Conservation (phyloP, 306 rosid species). For the Oxytropis ochrocephala region DNA sequence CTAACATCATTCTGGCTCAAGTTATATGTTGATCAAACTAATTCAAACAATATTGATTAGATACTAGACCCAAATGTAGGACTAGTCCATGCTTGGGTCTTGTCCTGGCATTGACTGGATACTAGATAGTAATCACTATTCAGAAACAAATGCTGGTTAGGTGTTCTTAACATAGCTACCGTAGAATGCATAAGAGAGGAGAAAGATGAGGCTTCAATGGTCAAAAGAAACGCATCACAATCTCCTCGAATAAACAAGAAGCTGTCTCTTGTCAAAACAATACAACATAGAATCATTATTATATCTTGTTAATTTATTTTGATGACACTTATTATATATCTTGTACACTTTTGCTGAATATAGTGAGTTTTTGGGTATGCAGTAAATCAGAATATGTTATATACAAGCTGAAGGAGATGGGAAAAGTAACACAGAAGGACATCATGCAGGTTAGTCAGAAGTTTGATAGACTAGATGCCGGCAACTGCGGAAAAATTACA, state of each 20-base stretch:
- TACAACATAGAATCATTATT: not conserved
- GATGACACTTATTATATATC: not conserved
- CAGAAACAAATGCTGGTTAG: not conserved
- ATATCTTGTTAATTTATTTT: conserved; percentile 2
- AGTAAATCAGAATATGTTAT: conserved; percentile 89
- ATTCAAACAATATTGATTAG: not conserved
- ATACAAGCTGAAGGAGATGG: conserved; percentile 98
- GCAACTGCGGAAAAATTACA: conserved; percentile 80
- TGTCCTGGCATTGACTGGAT: not conserved
- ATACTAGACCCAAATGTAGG: not conserved
- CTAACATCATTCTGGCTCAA: not conserved
- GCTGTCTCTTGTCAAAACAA: not conserved
- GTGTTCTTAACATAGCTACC: not conserved
- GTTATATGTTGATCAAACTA: not conserved
- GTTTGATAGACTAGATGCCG: conserved; percentile 70
- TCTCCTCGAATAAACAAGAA: not conserved
- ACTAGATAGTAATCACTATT: not conserved
- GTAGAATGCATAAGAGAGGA: not conserved
- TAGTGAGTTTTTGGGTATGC: conserved; percentile 27
- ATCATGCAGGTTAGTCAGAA: conserved; percentile 59
- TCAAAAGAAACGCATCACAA: not conserved
- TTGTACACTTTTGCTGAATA: conserved; percentile 13
- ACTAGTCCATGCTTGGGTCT: not conserved
- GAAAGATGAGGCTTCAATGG: not conserved
- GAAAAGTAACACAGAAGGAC: conserved; percentile 78